Evolutionary conservation across 2,329 filamentous ascomycete genomes (phyloP).

Genomic region (Laburnicola sp.): DNA sequence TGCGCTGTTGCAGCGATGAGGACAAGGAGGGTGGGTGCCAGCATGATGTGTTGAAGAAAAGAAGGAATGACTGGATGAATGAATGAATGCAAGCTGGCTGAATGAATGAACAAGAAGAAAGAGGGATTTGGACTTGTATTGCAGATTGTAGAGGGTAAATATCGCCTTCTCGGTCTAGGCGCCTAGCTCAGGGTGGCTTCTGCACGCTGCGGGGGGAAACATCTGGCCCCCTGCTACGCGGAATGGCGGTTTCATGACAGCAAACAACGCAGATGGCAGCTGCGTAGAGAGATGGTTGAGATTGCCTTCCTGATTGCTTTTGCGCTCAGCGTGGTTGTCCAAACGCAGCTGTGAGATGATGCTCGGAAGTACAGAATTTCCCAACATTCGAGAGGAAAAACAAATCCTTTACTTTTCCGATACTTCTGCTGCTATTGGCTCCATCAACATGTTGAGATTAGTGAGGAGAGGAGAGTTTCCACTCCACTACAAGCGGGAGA

Average conservation of each 20-base stretch:
- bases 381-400: no score
- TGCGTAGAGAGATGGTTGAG: no score
- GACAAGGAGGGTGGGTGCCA: not conserved
- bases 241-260: not conserved
- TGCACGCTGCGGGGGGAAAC: not conserved
- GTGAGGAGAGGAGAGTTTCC: no score
- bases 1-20: not conserved
- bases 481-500: no score
- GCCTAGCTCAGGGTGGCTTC: slow-evolving; percentile 1
- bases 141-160: not conserved
- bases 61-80: not conserved
- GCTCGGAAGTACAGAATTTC: no score
- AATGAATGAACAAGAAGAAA: not conserved
- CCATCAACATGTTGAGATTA: no score
- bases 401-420: no score
- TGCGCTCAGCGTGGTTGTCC: no score
- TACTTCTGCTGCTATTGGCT: no score
- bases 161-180: not conserved
- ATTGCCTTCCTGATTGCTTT: no score
- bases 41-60: not conserved
- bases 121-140: no score
- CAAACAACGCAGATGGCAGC: not conserved
- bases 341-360: no score
- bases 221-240: not conserved
- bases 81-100: not conserved